These are phyloP conservation scores for Verticillium longisporum DNA, from an alignment of 2,329 filamentous ascomycete species.

Conservation along the genomic window DNA sequence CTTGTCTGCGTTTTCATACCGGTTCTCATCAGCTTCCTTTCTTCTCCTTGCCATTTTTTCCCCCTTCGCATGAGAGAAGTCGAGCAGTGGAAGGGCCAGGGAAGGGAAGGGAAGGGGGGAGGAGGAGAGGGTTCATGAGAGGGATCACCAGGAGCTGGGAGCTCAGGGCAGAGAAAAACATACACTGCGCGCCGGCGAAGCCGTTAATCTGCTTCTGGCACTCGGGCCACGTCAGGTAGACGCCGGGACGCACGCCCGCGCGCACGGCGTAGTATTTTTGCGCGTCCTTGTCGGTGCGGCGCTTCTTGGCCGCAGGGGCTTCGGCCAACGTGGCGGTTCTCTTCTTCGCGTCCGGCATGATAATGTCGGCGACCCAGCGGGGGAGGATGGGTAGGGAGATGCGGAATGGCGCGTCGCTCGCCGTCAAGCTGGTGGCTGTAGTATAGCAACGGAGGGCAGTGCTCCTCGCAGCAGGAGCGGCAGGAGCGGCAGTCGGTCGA, in stretches of 20 bases:
- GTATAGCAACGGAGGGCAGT: not conserved
- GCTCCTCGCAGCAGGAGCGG: not conserved
- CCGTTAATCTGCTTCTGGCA: constrained; percentile 55
- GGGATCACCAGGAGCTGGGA: too few relatives aligned
- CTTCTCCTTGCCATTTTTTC: not conserved
- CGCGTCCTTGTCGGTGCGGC: constrained; percentile 35
- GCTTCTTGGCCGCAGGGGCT: constrained; percentile 30
- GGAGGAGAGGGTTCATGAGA: too few relatives aligned
- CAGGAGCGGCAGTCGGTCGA: not conserved
- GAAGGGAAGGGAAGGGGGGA: too few relatives aligned
- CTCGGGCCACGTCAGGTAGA: constrained; percentile 56
- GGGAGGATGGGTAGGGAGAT: not conserved
- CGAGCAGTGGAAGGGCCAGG: not conserved
- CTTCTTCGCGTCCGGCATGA: constrained; percentile 8
- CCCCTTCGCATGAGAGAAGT: not conserved
- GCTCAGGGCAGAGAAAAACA: constrained; percentile 23
- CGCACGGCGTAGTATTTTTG: constrained; percentile 60
- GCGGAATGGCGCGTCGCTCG: not conserved
- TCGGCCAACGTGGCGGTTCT: not conserved
- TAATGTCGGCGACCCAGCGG: not conserved
- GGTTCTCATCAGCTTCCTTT: not conserved
- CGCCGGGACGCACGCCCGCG: constrained; percentile 47
- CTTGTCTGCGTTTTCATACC: constrained; percentile 55
- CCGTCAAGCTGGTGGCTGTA: not conserved
- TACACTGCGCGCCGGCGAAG: constrained; percentile 61